Conservation (phyloP, 495 filamentous ascomycete genomes). For the Amorphotheca resinae region DNA sequence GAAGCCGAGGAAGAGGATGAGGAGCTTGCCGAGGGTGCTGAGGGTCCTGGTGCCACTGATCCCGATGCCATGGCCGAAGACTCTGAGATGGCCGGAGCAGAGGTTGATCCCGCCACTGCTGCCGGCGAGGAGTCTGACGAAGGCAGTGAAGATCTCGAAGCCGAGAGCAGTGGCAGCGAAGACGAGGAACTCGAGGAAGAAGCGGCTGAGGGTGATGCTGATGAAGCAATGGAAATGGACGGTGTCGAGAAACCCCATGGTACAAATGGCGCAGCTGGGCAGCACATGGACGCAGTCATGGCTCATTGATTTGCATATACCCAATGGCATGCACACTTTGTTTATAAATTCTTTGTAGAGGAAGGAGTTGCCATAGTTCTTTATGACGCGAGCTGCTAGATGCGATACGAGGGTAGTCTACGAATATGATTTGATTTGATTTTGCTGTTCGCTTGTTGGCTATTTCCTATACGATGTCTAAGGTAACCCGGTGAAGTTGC, state of each 20-base stretch:
- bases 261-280: slow-evolving; percentile 1
- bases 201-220: slow-evolving; percentile 45
- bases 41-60: slow-evolving; percentile 22
- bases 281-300: slow-evolving; percentile 18
- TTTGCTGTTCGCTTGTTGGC: too few relatives aligned
- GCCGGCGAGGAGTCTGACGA: slow-evolving; percentile 67
- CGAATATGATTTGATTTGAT: too few relatives aligned
- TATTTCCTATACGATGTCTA: too few relatives aligned
- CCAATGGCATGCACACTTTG: slow-evolving; percentile 1
- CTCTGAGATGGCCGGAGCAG: slow-evolving; percentile 72
- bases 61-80: slow-evolving; percentile 45
- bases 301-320: slow-evolving; percentile 15
- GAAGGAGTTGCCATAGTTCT: slow-evolving; percentile 1
- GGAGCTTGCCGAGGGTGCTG: slow-evolving; percentile 32
- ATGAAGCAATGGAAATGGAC: slow-evolving; percentile 77
- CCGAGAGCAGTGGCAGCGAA: slow-evolving; percentile 76
- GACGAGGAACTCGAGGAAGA: slow-evolving; percentile 76
- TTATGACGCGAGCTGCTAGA: neutral
- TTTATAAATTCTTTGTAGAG: slow-evolving; percentile 5
- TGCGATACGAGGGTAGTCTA: too few relatives aligned
- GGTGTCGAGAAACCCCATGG: slow-evolving; percentile 34
- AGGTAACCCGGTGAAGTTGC: too few relatives aligned
- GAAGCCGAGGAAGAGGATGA: slow-evolving; percentile 57
- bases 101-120: slow-evolving; percentile 31
- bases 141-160: slow-evolving; percentile 91